A percentile compares a stretch with the other conserved stretches of the same genome.
These are phyloP conservation scores for Phymatotrichopsis omnivora DNA, from an alignment of 2,329 filamentous ascomycete genomes.

Conservation along the genomic window DNA sequence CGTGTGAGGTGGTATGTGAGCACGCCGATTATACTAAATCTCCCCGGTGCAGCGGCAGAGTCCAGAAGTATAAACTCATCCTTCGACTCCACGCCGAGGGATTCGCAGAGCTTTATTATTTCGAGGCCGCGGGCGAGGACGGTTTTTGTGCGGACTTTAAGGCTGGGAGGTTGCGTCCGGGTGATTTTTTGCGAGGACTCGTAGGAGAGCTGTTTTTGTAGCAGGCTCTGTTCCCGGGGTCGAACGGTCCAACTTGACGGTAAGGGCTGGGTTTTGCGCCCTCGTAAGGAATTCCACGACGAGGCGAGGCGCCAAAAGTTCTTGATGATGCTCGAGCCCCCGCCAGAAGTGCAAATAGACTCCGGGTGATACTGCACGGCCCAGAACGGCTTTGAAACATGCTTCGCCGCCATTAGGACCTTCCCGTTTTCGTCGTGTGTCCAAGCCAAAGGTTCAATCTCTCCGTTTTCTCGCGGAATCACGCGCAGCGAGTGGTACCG, in stretches of 20 bases:
- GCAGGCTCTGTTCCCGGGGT: constrained; percentile 22
- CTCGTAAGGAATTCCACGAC: constrained; percentile 47
- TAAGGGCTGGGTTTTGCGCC: constrained; percentile 28
- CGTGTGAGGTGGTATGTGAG: constrained; percentile 49
- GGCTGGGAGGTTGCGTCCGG: not conserved
- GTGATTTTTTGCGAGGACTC: not conserved
- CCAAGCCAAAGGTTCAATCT: constrained; percentile 34
- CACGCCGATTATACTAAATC: constrained; percentile 61
- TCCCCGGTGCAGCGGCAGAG: constrained; percentile 42
- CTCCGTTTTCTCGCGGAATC: constrained; percentile 27
- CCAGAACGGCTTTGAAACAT: constrained; percentile 63
- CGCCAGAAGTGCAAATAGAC: constrained; percentile 67
- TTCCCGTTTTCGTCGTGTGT: constrained; percentile 40
- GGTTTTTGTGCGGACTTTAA: constrained; percentile 8
- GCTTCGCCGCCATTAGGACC: constrained; percentile 69
- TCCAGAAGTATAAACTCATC: constrained; percentile 31
- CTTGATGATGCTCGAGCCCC: constrained; percentile 52
- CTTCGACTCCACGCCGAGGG: constrained; percentile 24
- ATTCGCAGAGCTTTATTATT: constrained; percentile 26
- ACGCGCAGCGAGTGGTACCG: constrained; percentile 38
- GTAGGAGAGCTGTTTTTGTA: constrained; percentile 10
- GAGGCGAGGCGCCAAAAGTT: constrained; percentile 66
- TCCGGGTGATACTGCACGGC: constrained; percentile 87
- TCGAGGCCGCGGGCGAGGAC: constrained; percentile 11
- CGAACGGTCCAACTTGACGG: constrained; percentile 28